Percentiles rank a stretch among this genome's conserved stretches.
Conservation (phyloP, 306 rosid genomes). For the Calophaca sinica region DNA sequence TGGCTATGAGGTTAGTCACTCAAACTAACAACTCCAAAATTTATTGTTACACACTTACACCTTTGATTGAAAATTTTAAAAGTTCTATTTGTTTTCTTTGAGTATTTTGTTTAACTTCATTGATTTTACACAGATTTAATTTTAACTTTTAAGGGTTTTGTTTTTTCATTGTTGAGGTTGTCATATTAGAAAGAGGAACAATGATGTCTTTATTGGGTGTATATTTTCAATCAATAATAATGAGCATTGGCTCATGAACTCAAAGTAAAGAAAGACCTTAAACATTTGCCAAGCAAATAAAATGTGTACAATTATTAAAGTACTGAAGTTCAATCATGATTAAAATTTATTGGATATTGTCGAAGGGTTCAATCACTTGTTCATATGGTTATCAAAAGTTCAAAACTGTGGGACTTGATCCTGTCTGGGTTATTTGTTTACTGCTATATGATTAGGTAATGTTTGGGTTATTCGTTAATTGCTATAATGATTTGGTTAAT, state of each 20-base stretch:
- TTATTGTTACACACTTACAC: neutral
- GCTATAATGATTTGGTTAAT: too few relatives aligned
- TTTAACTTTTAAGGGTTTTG: slow-evolving; percentile 1
- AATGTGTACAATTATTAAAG: slow-evolving; percentile 24
- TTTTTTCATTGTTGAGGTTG: neutral
- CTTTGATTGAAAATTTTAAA: neutral
- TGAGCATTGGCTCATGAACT: neutral
- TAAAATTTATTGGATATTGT: neutral
- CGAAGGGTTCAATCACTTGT: slow-evolving; percentile 17
- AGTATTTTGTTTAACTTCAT: neutral
- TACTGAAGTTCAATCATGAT: slow-evolving; percentile 4
- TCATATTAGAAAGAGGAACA: neutral
- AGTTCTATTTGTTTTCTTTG: neutral
- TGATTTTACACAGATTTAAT: slow-evolving; percentile 19
- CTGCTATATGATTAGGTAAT: slow-evolving; percentile 20
- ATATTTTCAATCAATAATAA: slow-evolving; percentile 29
- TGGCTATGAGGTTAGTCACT: slow-evolving; percentile 76
- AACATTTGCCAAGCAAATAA: neutral
- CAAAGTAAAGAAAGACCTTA: slow-evolving; percentile 4
- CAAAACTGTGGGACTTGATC: slow-evolving; percentile 8
- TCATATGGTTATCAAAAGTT: slow-evolving; percentile 23
- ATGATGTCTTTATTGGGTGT: slow-evolving; percentile 15
- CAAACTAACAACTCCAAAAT: slow-evolving; percentile 35
- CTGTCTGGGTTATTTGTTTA: slow-evolving; percentile 10
- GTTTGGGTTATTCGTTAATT: slow-evolving; percentile 4